Conservation (phyloP, 2,329 filamentous ascomycete genomes). For the Paecilomyces niveus region DNA sequence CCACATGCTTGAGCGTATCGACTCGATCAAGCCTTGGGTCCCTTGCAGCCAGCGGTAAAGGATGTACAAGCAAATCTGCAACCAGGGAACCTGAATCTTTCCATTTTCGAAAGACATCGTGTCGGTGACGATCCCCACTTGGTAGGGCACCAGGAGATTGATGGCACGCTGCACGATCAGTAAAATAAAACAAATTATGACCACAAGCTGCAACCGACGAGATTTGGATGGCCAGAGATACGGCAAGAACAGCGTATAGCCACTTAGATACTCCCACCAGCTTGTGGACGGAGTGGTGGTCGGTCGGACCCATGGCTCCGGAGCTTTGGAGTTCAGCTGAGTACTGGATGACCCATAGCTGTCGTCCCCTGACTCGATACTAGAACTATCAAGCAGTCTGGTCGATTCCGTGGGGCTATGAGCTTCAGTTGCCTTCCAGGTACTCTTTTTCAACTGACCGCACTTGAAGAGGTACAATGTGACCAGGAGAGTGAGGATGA, state of each 20-base stretch:
- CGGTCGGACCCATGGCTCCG: constrained; percentile 81
- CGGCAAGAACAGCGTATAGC: constrained; percentile 89
- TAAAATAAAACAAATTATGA: constrained; percentile 73
- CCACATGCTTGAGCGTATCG: constrained; percentile 77
- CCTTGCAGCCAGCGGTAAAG: constrained; percentile 80
- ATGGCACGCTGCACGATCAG: constrained; percentile 74
- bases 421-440: constrained; percentile 13
- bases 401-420: constrained; percentile 38
- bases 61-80: constrained; percentile 68
- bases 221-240: constrained; percentile 93
- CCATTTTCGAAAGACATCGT: constrained; percentile 56
- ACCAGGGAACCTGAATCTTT: constrained; percentile 59
- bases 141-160: constrained; percentile 80
- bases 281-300: constrained; percentile 77
- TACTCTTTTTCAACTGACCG: constrained; percentile 27
- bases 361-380: constrained; percentile 43
- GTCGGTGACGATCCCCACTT: constrained; percentile 74
- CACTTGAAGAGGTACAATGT: constrained; percentile 51
- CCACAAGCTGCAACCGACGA: constrained; percentile 64
- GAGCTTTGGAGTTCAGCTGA: constrained; percentile 35
- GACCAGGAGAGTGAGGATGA: constrained; percentile 56
- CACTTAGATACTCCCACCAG: constrained; percentile 93
- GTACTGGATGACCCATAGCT: constrained; percentile 44
- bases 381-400: constrained; percentile 32
- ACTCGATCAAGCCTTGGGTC: constrained; percentile 78